These are phyloP conservation scores for Epichloe gansuensis DNA, from an alignment of 2,329 filamentous ascomycete species.

Conservation along the genomic window DNA sequence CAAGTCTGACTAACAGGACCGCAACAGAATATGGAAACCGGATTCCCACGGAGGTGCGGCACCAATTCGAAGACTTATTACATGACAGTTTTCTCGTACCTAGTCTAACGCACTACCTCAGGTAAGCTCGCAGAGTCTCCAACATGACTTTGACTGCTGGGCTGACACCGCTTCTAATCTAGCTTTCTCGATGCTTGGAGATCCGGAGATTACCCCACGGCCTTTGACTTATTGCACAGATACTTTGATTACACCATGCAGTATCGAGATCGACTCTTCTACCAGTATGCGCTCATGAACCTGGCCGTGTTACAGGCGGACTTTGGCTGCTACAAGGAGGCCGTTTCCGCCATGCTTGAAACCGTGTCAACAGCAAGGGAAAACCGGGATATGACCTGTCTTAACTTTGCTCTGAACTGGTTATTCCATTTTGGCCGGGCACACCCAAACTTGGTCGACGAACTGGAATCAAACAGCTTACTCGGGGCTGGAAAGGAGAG, in stretches of 20 bases:
- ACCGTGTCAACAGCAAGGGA: slow-evolving; percentile 90
- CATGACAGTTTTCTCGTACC: slow-evolving; percentile 55
- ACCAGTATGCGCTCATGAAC: slow-evolving; percentile 91
- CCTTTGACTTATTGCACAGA: slow-evolving; percentile 81
- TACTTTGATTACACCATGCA: slow-evolving; percentile 98
- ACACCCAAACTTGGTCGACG: slow-evolving; percentile 61
- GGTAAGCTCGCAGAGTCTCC: slow-evolving; percentile 24
- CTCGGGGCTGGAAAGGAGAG: slow-evolving; percentile 70
- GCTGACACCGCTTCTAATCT: slow-evolving; percentile 6
- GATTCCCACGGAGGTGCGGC: slow-evolving; percentile 60
- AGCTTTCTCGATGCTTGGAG: slow-evolving; percentile 89
- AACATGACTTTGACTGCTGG: background rate
- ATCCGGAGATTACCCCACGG: slow-evolving; percentile 76
- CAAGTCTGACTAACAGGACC: background rate
- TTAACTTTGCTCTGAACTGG: slow-evolving; percentile 95
- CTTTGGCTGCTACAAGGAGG: slow-evolving; percentile 83
- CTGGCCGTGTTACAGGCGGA: slow-evolving; percentile 88
- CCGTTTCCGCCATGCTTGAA: slow-evolving; percentile 87
- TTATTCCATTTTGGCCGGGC: slow-evolving; percentile 86
- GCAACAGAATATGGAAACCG: slow-evolving; percentile 57
- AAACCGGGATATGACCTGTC: slow-evolving; percentile 79
- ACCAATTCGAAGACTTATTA: slow-evolving; percentile 57
- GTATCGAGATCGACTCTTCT: slow-evolving; percentile 67
- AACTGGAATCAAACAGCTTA: slow-evolving; percentile 58
- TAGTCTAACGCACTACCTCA: slow-evolving; percentile 63